These are phyloP conservation scores for Cercospora sp. DNA, from an alignment of 2,329 filamentous ascomycete species.

Conservation along the genomic window DNA sequence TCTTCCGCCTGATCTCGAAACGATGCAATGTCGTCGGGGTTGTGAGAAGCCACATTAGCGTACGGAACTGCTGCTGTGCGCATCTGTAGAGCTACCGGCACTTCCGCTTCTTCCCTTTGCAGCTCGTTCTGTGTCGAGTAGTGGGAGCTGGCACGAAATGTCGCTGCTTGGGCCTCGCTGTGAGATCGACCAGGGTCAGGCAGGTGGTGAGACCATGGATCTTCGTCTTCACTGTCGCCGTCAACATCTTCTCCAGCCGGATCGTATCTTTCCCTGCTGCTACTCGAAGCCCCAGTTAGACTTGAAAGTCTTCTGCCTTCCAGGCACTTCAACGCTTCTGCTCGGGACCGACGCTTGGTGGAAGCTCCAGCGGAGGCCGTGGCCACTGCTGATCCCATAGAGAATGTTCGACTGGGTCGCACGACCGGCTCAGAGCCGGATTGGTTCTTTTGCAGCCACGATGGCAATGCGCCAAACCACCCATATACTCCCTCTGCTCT, in stretches of 20 bases:
- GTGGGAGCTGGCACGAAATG: background rate
- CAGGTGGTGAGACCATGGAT: conserved; percentile 3
- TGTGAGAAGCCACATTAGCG: background rate
- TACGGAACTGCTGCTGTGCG: background rate
- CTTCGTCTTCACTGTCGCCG: conserved; percentile 4
- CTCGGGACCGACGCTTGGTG: conserved; percentile 10
- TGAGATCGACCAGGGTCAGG: background rate
- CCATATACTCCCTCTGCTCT: background rate
- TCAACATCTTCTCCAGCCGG: background rate
- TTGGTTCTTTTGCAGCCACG: conserved; percentile 6
- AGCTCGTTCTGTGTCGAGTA: background rate
- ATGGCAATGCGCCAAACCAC: conserved; percentile 8
- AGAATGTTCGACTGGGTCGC: background rate
- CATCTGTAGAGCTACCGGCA: background rate
- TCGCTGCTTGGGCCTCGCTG: background rate
- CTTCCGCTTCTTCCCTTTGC: background rate
- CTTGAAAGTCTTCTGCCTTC: conserved; percentile 9
- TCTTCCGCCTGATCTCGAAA: background rate
- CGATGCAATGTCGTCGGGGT: background rate
- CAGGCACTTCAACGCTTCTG: conserved; percentile 8
- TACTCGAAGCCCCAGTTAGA: background rate
- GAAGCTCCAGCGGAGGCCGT: conserved; percentile 3
- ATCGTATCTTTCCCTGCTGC: background rate
- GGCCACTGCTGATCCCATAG: background rate
- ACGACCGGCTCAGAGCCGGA: background rate